Evolutionary conservation across 768 basidiomycete species (phyloP).

Genomic region (Amanita thiersii): DNA sequence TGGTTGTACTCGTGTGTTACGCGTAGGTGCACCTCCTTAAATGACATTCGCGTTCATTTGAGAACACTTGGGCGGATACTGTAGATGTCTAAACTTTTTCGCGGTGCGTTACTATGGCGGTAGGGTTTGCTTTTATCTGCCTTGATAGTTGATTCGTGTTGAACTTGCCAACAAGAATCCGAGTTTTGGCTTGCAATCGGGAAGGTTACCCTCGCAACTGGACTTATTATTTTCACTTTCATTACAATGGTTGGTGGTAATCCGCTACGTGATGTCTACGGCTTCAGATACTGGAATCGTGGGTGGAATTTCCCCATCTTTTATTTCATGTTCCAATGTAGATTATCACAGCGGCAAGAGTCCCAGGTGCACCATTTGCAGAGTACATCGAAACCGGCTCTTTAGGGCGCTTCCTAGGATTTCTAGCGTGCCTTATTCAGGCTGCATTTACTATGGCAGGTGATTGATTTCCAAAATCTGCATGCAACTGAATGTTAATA

Average conservation of each 20-base stretch:
- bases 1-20: conserved; percentile 32
- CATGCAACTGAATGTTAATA: conserved; percentile 2
- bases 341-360: conserved; percentile 26
- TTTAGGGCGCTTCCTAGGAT: conserved; percentile 53
- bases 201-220: conserved; percentile 38
- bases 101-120: conserved; percentile 44
- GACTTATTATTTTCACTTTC: conserved; percentile 47
- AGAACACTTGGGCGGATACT: neutral
- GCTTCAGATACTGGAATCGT: conserved; percentile 48
- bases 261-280: conserved; percentile 43
- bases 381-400: conserved; percentile 48
- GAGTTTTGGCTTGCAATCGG: conserved; percentile 50
- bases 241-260: conserved; percentile 57
- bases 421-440: conserved; percentile 53
- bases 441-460: conserved; percentile 57
- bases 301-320: conserved; percentile 11
- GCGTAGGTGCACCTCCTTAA: conserved; percentile 21
- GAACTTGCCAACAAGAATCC: conserved; percentile 24
- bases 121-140: conserved; percentile 9
- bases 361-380: conserved; percentile 44
- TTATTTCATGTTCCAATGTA: neutral
- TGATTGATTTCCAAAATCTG: conserved; percentile 16
- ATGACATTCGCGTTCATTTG: neutral
- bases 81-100: conserved; percentile 37
- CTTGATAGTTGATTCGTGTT: neutral